Evolutionary conservation across 371 early-diverging fungal species (phyloP).

Genomic region (Funneliformis caledonium): DNA sequence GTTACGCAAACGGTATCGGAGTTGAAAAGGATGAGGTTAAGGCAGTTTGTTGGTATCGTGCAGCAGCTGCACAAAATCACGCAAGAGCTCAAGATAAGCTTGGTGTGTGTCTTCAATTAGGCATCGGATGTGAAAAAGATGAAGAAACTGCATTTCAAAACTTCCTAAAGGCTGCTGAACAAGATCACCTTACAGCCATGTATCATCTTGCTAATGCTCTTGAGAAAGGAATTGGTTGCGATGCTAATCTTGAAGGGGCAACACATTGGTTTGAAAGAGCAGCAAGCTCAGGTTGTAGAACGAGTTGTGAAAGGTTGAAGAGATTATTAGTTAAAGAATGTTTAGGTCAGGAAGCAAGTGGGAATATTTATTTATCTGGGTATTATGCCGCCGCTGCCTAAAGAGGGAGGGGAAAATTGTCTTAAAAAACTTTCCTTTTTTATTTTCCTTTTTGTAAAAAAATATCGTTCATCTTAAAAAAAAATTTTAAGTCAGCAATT

Average conservation of each 20-base stretch:
- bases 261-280: conserved; percentile 72
- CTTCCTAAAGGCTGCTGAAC: conserved; percentile 66
- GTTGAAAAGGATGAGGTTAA: conserved; percentile 58
- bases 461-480: neutral
- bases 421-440: neutral
- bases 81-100: conserved; percentile 81
- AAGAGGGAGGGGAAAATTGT: neutral
- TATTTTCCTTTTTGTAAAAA: neutral
- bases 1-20: conserved; percentile 87
- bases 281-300: conserved; percentile 46
- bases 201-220: conserved; percentile 62
- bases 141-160: conserved; percentile 59
- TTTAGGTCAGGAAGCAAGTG: conserved; percentile 15
- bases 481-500: neutral
- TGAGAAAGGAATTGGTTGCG: conserved; percentile 72
- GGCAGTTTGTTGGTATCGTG: conserved; percentile 76
- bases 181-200: conserved; percentile 64
- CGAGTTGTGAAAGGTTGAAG: conserved; percentile 35
- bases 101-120: conserved; percentile 77
- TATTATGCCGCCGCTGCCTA: conserved; percentile 33
- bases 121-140: conserved; percentile 67
- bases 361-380: conserved; percentile 14
- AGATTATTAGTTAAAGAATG: conserved; percentile 32
- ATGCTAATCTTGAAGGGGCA: conserved; percentile 61
- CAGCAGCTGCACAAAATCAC: conserved; percentile 68